Evolutionary conservation across 2,329 filamentous ascomycete genomes (phyloP).

Genomic region (Gaeumannomyces tritici): DNA sequence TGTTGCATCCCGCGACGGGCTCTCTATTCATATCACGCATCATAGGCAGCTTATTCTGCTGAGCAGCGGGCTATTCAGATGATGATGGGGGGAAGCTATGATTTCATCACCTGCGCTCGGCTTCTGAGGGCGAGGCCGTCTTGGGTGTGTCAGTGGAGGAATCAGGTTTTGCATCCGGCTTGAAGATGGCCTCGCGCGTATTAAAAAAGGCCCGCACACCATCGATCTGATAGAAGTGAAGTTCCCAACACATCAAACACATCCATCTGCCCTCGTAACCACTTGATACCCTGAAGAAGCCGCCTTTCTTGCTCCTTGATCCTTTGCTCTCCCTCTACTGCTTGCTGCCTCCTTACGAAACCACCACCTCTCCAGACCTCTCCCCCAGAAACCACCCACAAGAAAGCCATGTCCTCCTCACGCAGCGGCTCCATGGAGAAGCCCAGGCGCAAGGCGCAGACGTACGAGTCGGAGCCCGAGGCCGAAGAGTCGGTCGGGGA

Average conservation of each 20-base stretch:
- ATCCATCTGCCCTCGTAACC: background rate
- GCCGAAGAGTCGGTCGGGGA: constrained; percentile 20
- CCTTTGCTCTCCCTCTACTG: too few species aligned
- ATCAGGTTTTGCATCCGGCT: constrained; percentile 5
- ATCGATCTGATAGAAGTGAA: background rate
- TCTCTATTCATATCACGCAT: constrained; percentile 2
- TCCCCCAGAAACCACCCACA: too few species aligned
- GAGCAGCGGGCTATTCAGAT: background rate
- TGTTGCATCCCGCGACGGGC: background rate
- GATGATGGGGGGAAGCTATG: constrained; percentile 3
- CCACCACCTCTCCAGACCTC: too few species aligned
- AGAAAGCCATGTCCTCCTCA: constrained; percentile 17
- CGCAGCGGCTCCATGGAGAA: constrained; percentile 19
- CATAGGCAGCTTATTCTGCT: background rate
- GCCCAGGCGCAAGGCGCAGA: constrained; percentile 17
- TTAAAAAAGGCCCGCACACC: background rate
- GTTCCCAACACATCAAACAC: background rate
- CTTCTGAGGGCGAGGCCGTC: background rate
- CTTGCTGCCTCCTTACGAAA: background rate
- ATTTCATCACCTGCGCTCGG: constrained; percentile 5
- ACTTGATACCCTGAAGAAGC: background rate
- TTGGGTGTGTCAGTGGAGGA: background rate
- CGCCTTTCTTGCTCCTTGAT: background rate
- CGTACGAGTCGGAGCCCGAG: constrained; percentile 26
- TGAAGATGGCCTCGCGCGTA: background rate